Evolutionary conservation across 768 basidiomycete genomes (phyloP), one percentile per base, ranked within the genome.

Genomic region (Mycena rosella): DNA sequence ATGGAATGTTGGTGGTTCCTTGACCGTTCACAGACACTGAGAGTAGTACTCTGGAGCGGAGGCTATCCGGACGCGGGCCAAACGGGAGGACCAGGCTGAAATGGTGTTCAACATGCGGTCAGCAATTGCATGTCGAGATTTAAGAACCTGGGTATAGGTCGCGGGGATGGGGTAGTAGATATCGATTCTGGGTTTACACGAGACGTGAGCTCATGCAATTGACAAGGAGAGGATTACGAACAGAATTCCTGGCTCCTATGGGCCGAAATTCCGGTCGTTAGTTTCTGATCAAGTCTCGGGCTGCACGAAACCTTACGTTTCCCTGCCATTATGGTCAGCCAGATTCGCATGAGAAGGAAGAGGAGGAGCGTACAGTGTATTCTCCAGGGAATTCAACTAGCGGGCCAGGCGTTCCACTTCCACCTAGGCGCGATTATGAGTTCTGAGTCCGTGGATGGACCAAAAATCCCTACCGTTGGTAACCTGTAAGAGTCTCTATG

Each of bases 351-450:
- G 34, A 10, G 13, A 18, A n/a, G 34, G 34, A 36, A 8, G 8
- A 22, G 42, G 24, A 34, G 6, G 22, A 52, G n/a, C 66, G 67
- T 52, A 45, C 77, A n/a, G 78, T 78, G 71, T 80, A 80, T 6
- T 74, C 79, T 29, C 79, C 79, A 22, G 79, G 79, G 72, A 80
- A 77, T 11, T 75, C 60, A 26, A 79, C 78, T n/a, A 78, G 71
- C 18, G 79, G 79, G 5, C 76, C 73, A 0, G 79, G 79, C 5
- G 55, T 77, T 14, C 78, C 79, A 51, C 65, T 76, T 26, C 79
- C 79, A 14, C 79, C 64, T 65, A 7, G 34, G 2, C 20, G 10
- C 38, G 44, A 6, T 13, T 6, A 47, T 47, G n/a, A 13, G 8
- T 3, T 22, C 6, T 24, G 14, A 22, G 8, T 18, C 5, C 22